A percentile compares a stretch with the other conserved stretches of the same genome.
phyloP scores from a whole-genome alignment of 1,284 basidiomycete genomes.

The Gastroboletus turbinatus region DNA sequence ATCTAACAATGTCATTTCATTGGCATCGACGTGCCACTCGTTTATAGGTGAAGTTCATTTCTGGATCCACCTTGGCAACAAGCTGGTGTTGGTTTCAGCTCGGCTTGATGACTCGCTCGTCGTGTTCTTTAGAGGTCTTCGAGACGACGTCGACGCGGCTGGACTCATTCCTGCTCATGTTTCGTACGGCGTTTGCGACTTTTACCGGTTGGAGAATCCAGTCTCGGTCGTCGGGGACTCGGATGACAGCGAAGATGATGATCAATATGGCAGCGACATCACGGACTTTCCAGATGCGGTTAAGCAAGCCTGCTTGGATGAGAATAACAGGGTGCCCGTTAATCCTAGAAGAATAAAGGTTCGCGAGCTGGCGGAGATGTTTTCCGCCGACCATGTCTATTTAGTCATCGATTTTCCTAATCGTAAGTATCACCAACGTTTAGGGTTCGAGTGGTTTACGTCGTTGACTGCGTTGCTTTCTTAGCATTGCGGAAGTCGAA shows the following conservation, averaged over 20 bases:
- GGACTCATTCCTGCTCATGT: not conserved
- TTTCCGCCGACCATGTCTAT: not conserved
- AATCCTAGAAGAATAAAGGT: not conserved
- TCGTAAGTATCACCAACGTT: not conserved
- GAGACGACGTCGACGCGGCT: not conserved
- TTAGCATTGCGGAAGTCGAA: not conserved
- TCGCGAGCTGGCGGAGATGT: not conserved
- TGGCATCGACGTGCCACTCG: not conserved
- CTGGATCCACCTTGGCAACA: not conserved
- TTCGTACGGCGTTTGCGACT: not conserved
- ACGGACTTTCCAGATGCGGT: not conserved
- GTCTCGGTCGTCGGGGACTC: not conserved
- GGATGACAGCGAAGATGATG: not conserved
- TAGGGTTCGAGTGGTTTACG: not conserved
- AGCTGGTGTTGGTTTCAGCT: not conserved
- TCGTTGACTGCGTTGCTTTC: not conserved
- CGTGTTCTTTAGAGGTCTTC: not conserved
- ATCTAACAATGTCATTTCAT: not conserved
- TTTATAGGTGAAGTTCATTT: not conserved
- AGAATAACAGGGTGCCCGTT: not conserved
- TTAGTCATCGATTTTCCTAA: not conserved
- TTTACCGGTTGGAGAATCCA: not conserved
- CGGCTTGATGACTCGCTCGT: not conserved
- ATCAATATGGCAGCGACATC: accelerated
- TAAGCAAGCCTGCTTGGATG: not conserved